Percentiles rank a stretch among this genome's conserved stretches.
phyloP scores from a whole-genome alignment of 176 grass and related monocot genomes.

The Zoysia japonica region DNA sequence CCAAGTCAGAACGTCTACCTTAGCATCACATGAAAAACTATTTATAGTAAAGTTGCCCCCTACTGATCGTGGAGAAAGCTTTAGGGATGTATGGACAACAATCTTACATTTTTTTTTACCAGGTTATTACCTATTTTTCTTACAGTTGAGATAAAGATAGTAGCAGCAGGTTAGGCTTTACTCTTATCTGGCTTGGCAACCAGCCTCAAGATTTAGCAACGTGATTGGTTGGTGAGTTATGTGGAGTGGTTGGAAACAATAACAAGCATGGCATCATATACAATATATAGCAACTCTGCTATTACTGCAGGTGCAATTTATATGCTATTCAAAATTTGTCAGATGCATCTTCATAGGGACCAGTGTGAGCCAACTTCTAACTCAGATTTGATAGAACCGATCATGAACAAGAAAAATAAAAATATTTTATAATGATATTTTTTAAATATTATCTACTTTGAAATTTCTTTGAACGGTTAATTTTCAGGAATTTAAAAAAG shows the following conservation, averaged over 20 bases:
- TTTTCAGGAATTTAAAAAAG: too few species aligned
- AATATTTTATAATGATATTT: too few species aligned
- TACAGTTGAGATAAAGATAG: neutral
- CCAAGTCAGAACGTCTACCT: slow-evolving; percentile 34
- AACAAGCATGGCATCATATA: slow-evolving; percentile 34
- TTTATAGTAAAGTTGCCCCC: neutral
- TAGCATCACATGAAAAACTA: slow-evolving; percentile 21
- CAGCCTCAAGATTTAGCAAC: slow-evolving; percentile 51
- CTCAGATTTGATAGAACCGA: too few species aligned
- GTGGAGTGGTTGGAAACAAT: slow-evolving; percentile 57
- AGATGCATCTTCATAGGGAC: neutral
- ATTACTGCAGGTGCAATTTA: neutral
- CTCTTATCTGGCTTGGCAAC: slow-evolving; percentile 44
- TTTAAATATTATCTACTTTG: too few species aligned
- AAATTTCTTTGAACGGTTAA: too few species aligned
- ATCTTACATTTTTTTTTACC: slow-evolving; percentile 1
- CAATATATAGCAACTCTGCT: too few species aligned
- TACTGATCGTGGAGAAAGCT: neutral
- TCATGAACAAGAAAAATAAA: too few species aligned
- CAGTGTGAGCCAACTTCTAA: too few species aligned
- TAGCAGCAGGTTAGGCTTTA: slow-evolving; percentile 12
- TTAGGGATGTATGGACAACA: slow-evolving; percentile 5
- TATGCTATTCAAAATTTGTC: neutral
- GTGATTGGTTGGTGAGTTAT: slow-evolving; percentile 59
- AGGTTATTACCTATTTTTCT: neutral